Percentiles rank a stretch among this genome's conserved stretches.
These are phyloP conservation scores for Rhododendron ovatum DNA, from an alignment of 148 eudicot species.

Conservation along the genomic window DNA sequence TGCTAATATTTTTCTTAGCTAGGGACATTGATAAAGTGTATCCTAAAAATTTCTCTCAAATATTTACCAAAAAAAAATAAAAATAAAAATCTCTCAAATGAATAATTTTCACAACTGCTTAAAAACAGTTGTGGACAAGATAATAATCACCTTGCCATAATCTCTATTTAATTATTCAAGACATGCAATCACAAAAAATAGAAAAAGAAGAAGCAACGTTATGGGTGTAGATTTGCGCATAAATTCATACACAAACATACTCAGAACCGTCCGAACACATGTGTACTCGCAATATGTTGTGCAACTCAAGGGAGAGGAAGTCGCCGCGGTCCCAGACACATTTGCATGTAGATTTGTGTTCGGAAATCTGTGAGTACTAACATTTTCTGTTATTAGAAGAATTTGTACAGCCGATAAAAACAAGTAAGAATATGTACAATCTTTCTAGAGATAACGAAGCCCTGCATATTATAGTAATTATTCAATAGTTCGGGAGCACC, in stretches of 20 bases:
- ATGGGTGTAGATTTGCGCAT: not conserved
- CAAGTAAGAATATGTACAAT: not conserved
- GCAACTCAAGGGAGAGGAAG: no score
- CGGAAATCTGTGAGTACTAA: not conserved
- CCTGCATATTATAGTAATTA: not conserved
- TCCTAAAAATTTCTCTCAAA: no score
- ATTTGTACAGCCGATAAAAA: no score
- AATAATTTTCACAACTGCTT: no score
- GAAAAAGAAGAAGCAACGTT: not conserved
- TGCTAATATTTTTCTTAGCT: not conserved
- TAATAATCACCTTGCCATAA: not conserved
- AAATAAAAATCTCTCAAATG: no score
- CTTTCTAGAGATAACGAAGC: not conserved
- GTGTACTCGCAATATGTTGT: not conserved
- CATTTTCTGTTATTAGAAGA: not conserved
- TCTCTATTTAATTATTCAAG: not conserved
- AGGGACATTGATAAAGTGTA: not conserved
- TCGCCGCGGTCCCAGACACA: not conserved
- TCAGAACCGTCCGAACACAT: not conserved
- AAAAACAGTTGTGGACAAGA: not conserved
- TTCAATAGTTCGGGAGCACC: no score
- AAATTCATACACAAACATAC: no score
- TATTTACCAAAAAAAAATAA: no score
- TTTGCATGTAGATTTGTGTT: not conserved
- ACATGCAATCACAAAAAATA: not conserved